A percentile compares a stretch with the other conserved stretches of the same genome.
These are phyloP conservation scores for Aureoboletus auriporus DNA, from an alignment of 768 basidiomycete genomes.

Conservation along the genomic window DNA sequence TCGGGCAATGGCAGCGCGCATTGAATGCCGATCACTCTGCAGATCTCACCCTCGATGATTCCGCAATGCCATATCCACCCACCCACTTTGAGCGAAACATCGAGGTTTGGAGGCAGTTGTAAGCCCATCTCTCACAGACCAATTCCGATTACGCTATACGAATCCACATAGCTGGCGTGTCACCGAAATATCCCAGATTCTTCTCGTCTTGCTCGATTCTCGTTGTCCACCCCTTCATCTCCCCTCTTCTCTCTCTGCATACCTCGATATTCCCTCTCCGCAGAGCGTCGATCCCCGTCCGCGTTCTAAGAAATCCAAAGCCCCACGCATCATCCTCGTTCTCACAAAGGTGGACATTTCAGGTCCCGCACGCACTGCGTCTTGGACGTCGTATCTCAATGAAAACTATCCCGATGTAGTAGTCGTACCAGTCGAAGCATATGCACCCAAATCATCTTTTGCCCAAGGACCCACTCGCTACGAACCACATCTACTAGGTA, in stretches of 20 bases:
- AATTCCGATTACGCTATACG: background rate
- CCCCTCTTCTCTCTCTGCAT: constrained; percentile 69
- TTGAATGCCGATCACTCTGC: constrained; percentile 4
- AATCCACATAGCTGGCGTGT: constrained; percentile 74
- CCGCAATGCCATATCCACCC: constrained; percentile 55
- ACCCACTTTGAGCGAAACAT: constrained; percentile 87
- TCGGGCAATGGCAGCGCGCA: constrained; percentile 48
- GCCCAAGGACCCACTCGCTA: constrained; percentile 44
- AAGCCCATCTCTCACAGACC: constrained; percentile 28
- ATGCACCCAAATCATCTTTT: constrained; percentile 44
- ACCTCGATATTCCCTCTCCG: constrained; percentile 39
- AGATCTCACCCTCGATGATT: constrained; percentile 8
- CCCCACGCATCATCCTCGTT: constrained; percentile 53
- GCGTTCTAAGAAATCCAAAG: constrained; percentile 28
- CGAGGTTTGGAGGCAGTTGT: constrained; percentile 95
- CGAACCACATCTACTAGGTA: constrained; percentile 65
- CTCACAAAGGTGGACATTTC: constrained; percentile 88
- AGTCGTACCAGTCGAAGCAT: constrained; percentile 77
- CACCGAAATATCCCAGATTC: constrained; percentile 83
- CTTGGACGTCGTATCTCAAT: constrained; percentile 65
- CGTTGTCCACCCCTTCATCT: constrained; percentile 87
- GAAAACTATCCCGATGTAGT: constrained; percentile 47
- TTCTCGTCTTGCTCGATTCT: constrained; percentile 84
- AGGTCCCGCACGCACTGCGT: constrained; percentile 55
- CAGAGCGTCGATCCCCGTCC: background rate